phyloP scores from a whole-genome alignment of 2,329 filamentous ascomycete genomes.

The Colletotrichum navitas region DNA sequence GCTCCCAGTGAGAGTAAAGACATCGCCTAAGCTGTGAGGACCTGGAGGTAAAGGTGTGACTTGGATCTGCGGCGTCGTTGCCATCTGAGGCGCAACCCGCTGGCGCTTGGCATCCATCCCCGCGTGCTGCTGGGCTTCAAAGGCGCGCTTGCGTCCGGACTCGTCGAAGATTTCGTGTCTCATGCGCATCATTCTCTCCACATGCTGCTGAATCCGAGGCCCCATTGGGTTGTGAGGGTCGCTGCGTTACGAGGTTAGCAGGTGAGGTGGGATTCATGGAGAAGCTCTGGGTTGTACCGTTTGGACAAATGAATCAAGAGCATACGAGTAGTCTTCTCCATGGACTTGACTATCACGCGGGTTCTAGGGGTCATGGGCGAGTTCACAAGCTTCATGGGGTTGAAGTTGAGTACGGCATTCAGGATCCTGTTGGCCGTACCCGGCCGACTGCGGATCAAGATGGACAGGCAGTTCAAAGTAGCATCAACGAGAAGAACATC shows the following conservation, averaged over 20 bases:
- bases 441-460: constrained; percentile 85
- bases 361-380: constrained; percentile 81
- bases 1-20: constrained; percentile 88
- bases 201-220: constrained; percentile 85
- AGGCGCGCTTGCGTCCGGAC: constrained; percentile 79
- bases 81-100: constrained; percentile 61
- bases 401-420: constrained; percentile 88
- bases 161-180: constrained; percentile 86
- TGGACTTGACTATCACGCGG: constrained; percentile 88
- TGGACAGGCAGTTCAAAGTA: constrained; percentile 88
- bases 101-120: constrained; percentile 87
- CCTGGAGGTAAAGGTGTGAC: constrained; percentile 81
- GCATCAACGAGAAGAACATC: constrained; percentile 91
- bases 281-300: constrained; percentile 63
- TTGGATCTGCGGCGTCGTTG: constrained; percentile 54
- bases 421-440: constrained; percentile 87
- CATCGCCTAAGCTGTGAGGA: constrained; percentile 81
- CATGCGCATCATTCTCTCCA: constrained; percentile 84
- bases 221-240: constrained; percentile 83
- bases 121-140: constrained; percentile 77
- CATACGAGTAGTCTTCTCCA: constrained; percentile 92
- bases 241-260: constrained; percentile 59
- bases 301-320: constrained; percentile 87
- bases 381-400: constrained; percentile 85
- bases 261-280: constrained; percentile 1